Evolutionary conservation across 1,139 yeast genomes (phyloP).

Genomic region (Suhomyces kunorum): DNA sequence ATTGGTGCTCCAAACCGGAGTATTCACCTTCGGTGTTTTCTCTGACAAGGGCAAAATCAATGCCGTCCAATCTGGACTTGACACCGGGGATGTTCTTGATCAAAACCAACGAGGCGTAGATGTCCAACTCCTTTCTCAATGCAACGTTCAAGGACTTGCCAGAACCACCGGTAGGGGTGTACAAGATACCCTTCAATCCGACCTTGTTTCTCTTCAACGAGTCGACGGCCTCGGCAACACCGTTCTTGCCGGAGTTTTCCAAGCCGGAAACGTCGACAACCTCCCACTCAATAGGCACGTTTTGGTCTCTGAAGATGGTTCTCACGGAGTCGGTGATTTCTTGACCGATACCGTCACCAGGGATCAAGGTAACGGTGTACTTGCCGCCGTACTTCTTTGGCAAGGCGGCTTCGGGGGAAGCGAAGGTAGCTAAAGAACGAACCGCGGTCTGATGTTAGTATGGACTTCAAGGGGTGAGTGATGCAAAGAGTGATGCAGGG

Average conservation of each 20-base stretch:
- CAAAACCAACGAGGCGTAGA: conserved; percentile 89
- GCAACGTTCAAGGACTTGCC: conserved; percentile 86
- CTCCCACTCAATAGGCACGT: conserved; percentile 94
- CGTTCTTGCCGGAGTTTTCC: conserved; percentile 58
- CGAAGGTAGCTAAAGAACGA: conserved; percentile 53
- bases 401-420: conserved; percentile 60
- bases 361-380: conserved; percentile 89
- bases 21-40: conserved; percentile 98
- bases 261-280: conserved; percentile 85
- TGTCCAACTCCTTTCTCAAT: conserved; percentile 91
- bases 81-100: conserved; percentile 96
- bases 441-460: conserved; percentile 27
- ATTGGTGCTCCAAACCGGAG: conserved; percentile 97
- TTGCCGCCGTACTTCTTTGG: conserved; percentile 96
- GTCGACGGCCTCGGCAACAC: conserved; percentile 82
- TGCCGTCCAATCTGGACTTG: conserved; percentile 80
- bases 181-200: conserved; percentile 94
- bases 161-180: conserved; percentile 73
- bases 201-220: conserved; percentile 95
- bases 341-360: conserved; percentile 97
- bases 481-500: neutral
- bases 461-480: neutral
- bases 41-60: conserved; percentile 92
- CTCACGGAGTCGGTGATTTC: conserved; percentile 94
- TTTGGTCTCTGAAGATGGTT: conserved; percentile 80